Evolutionary conservation across 2,329 filamentous ascomycete genomes (phyloP).

Genomic region (Ceratocystis alfenasii): DNA sequence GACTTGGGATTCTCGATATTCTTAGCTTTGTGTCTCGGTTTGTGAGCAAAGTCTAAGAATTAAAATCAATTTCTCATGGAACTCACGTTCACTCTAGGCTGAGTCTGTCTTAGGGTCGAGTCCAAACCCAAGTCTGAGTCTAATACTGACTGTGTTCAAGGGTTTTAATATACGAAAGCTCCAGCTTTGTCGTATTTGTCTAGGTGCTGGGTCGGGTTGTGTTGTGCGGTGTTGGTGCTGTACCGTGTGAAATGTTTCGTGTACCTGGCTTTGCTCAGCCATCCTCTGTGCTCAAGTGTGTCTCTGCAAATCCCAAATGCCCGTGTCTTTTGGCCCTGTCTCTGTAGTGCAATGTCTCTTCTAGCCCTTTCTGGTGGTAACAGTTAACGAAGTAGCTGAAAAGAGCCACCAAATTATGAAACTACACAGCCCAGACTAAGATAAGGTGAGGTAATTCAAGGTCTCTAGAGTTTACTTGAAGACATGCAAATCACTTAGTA

Average conservation of each 20-base stretch:
- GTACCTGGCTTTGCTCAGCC: constrained; percentile 11
- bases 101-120: neutral
- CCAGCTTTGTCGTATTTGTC: neutral
- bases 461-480: neutral
- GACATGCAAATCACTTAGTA: neutral
- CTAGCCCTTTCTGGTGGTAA: neutral
- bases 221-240: neutral
- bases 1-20: neutral
- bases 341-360: neutral
- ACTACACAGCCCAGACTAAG: neutral
- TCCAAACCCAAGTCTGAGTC: neutral
- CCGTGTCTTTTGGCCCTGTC: neutral
- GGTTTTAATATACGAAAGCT: neutral
- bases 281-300: neutral
- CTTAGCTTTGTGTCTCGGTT: neutral
- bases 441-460: neutral
- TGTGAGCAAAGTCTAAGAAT: neutral
- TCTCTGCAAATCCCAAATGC: neutral
- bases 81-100: neutral
- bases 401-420: neutral
- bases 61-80: neutral
- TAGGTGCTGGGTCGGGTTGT: too few relatives aligned
- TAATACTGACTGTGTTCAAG: neutral
- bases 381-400: constrained; percentile 6
- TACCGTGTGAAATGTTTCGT: constrained; percentile 1